Evolutionary conservation across 2,329 filamentous ascomycete species (phyloP).

Genomic region (Ascochyta lentis): DNA sequence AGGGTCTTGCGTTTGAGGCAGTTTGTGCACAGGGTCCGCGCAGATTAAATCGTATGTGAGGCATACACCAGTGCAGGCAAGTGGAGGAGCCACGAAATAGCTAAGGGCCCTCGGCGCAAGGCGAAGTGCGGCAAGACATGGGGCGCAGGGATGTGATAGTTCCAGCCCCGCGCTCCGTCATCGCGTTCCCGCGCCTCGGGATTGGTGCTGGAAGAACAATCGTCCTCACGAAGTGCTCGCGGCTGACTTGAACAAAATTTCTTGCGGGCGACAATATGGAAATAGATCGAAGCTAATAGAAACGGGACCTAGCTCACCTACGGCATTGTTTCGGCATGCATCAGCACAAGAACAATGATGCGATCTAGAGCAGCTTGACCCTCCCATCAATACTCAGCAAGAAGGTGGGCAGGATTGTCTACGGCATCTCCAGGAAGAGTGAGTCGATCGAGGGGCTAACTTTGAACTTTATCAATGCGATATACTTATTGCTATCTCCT

Average conservation of each 20-base stretch:
- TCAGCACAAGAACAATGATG: background rate
- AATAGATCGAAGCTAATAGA: background rate
- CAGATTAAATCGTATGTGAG: conserved; percentile 37
- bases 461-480: too few relatives aligned
- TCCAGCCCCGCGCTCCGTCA: conserved; percentile 16
- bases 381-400: too few relatives aligned
- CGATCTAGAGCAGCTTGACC: too few relatives aligned
- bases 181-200: conserved; percentile 5
- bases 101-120: conserved; percentile 6
- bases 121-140: conserved; percentile 17
- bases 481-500: too few relatives aligned
- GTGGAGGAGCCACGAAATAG: conserved; percentile 8
- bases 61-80: conserved; percentile 31
- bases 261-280: conserved; percentile 1
- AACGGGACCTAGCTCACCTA: too few relatives aligned
- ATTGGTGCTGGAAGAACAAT: conserved; percentile 8
- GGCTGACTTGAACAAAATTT: conserved; percentile 15
- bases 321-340: background rate
- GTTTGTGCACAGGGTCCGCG: conserved; percentile 34
- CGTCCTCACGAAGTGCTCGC: conserved; percentile 4
- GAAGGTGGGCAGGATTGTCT: too few relatives aligned
- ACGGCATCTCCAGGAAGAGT: too few relatives aligned
- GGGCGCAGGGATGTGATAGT: conserved; percentile 11
- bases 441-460: too few relatives aligned
- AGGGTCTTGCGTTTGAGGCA: conserved; percentile 11